Base-by-base conservation (phyloP, 1,284 basidiomycete species). In the Porodaedalea pini region DNA sequence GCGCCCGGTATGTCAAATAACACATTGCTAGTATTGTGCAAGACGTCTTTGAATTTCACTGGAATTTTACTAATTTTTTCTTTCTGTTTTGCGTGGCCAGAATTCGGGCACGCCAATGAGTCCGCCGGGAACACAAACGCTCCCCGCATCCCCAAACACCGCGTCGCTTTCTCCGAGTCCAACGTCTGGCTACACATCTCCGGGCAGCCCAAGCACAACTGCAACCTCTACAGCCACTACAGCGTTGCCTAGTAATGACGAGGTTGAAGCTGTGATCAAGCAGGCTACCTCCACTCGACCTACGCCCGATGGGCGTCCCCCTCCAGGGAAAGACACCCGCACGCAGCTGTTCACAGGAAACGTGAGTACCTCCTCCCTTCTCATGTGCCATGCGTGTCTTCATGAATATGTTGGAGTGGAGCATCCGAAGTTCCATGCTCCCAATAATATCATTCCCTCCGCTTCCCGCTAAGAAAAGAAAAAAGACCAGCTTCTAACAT, bases 321-420 rank as follows among this genome's bases (percentile, higher is more conserved):
- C 65, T 11, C 80, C 80, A 1, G 71, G 75, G 51, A 79, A 82
- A 57, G 94, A 98, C 70, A 96, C 92, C 0, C 79, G 92, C 53
- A 94, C 92, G 0, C 92, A 95, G 73, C 79, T 94, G 8, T 95
- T 93, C 66, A 88, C 94, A 39, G 92, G 92, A 56, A 95, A 95
- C 69, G 88, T 92, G 69, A 67, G 86, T 51, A 48, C 36, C 48
- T 59, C 31, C 43, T 56, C 58, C 51, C 53, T 36, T 57, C 39
- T 51, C 41, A 47, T 47, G 45, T 13, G 41, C 41, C 25, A 27
- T n/a, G 23, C 13, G 10, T 11, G 25, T 47, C 23, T 23, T 4
- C 25, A 31, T 27, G 45, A 2, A 31, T n/a, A 15, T 5, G 29
- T 21, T 47, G 45, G 45, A 47, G 51, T 52, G 51, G 51, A 52